Evolutionary conservation across 352 stramenopile species (phyloP).

Genomic region (Heterotrichella gracilis): DNA sequence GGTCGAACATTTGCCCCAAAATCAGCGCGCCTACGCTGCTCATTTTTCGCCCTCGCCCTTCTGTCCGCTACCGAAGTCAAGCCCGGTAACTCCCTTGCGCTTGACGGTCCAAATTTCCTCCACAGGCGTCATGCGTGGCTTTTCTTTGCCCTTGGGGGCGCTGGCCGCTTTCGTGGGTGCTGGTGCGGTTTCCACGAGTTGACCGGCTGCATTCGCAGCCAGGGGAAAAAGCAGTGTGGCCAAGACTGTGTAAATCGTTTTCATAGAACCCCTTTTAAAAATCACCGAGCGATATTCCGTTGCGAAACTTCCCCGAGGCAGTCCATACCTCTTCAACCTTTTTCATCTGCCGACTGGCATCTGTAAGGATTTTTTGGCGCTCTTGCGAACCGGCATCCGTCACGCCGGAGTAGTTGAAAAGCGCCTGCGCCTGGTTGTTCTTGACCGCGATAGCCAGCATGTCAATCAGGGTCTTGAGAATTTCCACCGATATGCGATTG

Average conservation of each 20-base stretch:
- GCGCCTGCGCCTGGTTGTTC: background rate
- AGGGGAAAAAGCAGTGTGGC: background rate
- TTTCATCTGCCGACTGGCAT: background rate
- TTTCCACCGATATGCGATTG: slow-evolving; percentile 1
- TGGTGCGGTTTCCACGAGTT: background rate
- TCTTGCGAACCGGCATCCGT: background rate
- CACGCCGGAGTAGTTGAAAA: background rate
- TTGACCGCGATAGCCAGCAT: background rate
- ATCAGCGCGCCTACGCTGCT: background rate
- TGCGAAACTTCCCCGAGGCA: background rate
- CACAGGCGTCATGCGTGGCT: background rate
- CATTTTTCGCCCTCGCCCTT: background rate
- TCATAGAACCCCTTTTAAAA: slow-evolving; percentile 7
- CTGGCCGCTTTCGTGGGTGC: background rate
- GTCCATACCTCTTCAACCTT: slow-evolving; percentile 1
- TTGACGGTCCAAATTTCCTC: slow-evolving; percentile 1
- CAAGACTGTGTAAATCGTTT: slow-evolving; percentile 6
- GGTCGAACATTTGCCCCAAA: background rate
- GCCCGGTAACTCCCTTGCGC: background rate
- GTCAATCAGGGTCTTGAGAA: slow-evolving; percentile 1
- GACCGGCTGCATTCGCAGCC: background rate
- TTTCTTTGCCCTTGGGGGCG: background rate
- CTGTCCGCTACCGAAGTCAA: background rate
- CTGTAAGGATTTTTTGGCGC: slow-evolving; percentile 1
- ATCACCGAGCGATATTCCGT: background rate